A percentile compares a stretch with the other conserved stretches of the same genome.
Evolutionary conservation across 768 basidiomycete genomes (phyloP).

Genomic region (Rhodosporidiobolus sp.): DNA sequence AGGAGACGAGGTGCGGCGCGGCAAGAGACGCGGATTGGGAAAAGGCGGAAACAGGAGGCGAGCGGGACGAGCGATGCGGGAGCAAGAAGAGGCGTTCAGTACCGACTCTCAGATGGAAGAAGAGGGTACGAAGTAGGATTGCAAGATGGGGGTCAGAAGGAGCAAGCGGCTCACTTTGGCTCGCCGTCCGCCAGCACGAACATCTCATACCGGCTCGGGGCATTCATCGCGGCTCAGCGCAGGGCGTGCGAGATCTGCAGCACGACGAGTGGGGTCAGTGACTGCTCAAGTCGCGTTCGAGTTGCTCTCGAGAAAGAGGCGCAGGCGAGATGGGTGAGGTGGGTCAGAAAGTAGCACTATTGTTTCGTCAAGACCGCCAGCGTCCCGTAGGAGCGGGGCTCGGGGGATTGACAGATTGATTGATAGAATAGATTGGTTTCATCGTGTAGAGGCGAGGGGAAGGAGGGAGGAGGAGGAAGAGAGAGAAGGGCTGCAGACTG

Average conservation of each 20-base stretch:
- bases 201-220: slow-evolving; percentile 85
- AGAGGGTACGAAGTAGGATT: background rate
- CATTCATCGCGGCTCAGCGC: slow-evolving; percentile 66
- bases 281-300: background rate
- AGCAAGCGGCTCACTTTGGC: slow-evolving; percentile 68
- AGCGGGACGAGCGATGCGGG: background rate
- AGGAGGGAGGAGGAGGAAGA: slow-evolving; percentile 1
- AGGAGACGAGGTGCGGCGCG: background rate
- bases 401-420: slow-evolving; percentile 61
- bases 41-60: background rate
- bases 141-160: background rate
- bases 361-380: slow-evolving; percentile 26
- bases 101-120: background rate
- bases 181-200: slow-evolving; percentile 91
- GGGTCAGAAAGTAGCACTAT: slow-evolving; percentile 41
- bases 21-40: background rate
- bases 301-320: background rate
- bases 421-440: slow-evolving; percentile 36
- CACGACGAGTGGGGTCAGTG: background rate
- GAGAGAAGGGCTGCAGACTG: background rate
- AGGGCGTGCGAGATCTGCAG: background rate
- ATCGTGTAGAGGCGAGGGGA: slow-evolving; percentile 10
- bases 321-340: slow-evolving; percentile 14
- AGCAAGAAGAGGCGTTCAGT: background rate
- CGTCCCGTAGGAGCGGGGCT: slow-evolving; percentile 17